Base-by-base conservation (phyloP, 768 basidiomycete species). In the Lactarius quietus region DNA sequence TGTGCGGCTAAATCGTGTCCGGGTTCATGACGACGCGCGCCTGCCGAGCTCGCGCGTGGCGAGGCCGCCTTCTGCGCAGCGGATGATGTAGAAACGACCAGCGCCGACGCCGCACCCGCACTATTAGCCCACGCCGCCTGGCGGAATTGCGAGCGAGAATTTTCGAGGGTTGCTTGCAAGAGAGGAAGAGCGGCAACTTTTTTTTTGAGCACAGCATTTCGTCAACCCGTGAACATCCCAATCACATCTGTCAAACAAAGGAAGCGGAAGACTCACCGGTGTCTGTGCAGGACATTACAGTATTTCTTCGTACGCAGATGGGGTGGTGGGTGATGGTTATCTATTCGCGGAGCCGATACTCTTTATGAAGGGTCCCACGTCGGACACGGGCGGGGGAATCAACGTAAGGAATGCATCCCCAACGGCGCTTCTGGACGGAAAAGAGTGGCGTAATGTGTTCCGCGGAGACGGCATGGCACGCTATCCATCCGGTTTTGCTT, bases 1-100 rank as follows among this genome's bases (percentile, higher is more conserved):
- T 62, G 65, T 20, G 31, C 64, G 0, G 54, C 59, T 10, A 61
- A 20, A 26, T 66, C 64, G 3, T 61, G 59, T 26, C 55, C 56
- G 12, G 39, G 38, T 57, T 41, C 55, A 26, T 51, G 41, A 15
- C 45, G 29, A 26, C 36, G 20, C 14, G 55, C 18, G 5, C 45
- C 57, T 58, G 48, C 26, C 9, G 57, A 20, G 14, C 57, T 28
- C 35, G 35, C 23, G 36, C 56, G 33, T 20, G 35, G 4, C 18
- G 39, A 23, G 18, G 41, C 35, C 8, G 61, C 18, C 41, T 23
- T 36, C 20, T 35, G 41, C 23, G 61, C 6, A 5, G 41, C 1
- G 15, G 63, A 26, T 8, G 64, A 38, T 31, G 41, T 12, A 35
- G 38, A n/a, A 33, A 9, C 31, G 14, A 35, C 38, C 20, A 17